Base-by-base conservation (phyloP, 768 basidiomycete species). In the Lentinula aciculospora region DNA sequence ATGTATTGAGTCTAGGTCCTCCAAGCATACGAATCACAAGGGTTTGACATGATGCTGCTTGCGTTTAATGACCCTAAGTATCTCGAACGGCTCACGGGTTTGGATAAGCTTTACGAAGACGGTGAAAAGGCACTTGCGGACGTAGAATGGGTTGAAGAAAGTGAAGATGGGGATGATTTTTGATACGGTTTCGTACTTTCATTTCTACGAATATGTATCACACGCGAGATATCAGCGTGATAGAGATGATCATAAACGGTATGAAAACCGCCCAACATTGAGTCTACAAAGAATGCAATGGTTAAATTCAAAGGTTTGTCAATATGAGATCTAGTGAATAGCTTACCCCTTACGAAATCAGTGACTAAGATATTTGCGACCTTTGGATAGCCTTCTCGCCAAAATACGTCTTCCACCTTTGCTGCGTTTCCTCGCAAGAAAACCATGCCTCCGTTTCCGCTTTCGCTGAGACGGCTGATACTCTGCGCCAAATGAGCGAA, bases 391-490 rank as follows among this genome's bases (percentile, higher is more conserved):
- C 57, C 95, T 81, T 54, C 89, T 78, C 23, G 70, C 78, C 53
- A 98, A 74, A 42, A 92, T 81, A 64, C 81, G 91, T 62, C 86
- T 81, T 2, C 93, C 94, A 34, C 81, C 76, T 23, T 81, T 78
- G 8, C 78, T 82, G 63, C 80, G 79, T 69, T 88, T 84, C 59
- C 94, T 75, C 0, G 87, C 81, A 32, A 98, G 79, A 71, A 96
- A 98, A 5, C 95, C 95, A 67, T 92, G 90, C 68, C 88, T 93
- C 64, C 93, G 81, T 77, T 98, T 98, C 63, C 95, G 76, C 67
- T 90, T 91, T 40, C 94, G 81, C 71, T 96, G 94, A 0, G 90
- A 93, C n/a, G 95, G 95, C 69, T 98, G 95, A 65, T 98, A 98
- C 72, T 95, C 92, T n/a, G 84, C 81, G 44, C 95, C 95, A 44